These are phyloP conservation scores for Oryza glumipatula DNA, from an alignment of 176 grass and related monocot species.

Conservation along the genomic window DNA sequence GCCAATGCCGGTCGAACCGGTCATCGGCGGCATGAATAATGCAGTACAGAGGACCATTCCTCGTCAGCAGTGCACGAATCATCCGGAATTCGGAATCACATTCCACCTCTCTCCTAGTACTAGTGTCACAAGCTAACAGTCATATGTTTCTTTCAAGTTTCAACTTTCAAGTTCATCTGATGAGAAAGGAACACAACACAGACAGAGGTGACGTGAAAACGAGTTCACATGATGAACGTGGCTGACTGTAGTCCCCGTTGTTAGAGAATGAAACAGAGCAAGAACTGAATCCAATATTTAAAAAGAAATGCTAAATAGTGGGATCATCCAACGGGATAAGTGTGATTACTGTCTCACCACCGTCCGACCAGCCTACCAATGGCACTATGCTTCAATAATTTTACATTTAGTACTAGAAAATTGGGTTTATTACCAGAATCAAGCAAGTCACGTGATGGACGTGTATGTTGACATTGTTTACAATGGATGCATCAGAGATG, in stretches of 20 bases:
- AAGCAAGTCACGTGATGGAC: neutral
- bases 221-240: neutral
- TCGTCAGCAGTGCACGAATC: neutral
- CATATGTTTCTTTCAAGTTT: too few species aligned
- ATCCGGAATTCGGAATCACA: neutral
- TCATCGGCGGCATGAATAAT: neutral
- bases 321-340: too few species aligned
- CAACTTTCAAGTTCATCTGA: too few species aligned
- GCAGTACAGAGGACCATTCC: neutral
- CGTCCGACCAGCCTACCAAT: too few species aligned
- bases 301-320: neutral
- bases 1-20: too few species aligned
- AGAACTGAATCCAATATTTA: neutral
- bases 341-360: too few species aligned
- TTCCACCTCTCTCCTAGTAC: too few species aligned
- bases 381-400: too few species aligned
- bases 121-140: too few species aligned
- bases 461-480: neutral
- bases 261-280: too few species aligned
- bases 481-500: neutral
- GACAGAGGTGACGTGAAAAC: neutral
- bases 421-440: too few species aligned
- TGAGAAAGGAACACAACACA: neutral
- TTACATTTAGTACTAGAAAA: too few species aligned
- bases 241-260: neutral